phyloP scores from a whole-genome alignment of 2,329 filamentous ascomycete species.

The Fusarium tanahbumbuense region DNA sequence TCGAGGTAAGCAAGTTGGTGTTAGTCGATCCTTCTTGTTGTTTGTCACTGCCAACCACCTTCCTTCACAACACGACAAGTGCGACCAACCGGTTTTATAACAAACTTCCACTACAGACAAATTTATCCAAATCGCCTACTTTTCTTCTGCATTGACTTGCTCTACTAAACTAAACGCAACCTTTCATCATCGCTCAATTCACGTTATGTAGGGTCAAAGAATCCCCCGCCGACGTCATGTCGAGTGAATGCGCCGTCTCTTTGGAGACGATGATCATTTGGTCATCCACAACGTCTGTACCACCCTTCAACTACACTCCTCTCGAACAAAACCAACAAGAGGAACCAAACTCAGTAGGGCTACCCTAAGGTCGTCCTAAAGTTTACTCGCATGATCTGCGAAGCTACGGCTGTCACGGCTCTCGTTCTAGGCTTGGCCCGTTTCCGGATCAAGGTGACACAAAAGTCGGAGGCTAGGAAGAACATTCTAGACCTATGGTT shows the following conservation, averaged over 20 bases:
- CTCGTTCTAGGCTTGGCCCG: slow-evolving; percentile 18
- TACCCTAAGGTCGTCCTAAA: neutral
- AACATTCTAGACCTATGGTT: slow-evolving; percentile 25
- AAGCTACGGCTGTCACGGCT: slow-evolving; percentile 28
- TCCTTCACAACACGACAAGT: slow-evolving; percentile 1
- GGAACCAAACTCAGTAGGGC: neutral
- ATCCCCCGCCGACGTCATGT: slow-evolving; percentile 36
- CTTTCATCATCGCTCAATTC: slow-evolving; percentile 13
- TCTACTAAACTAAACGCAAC: slow-evolving; percentile 7
- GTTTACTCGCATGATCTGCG: slow-evolving; percentile 15
- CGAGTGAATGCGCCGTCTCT: neutral
- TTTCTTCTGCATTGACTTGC: slow-evolving; percentile 2
- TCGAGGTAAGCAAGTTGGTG: neutral
- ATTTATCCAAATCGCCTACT: slow-evolving; percentile 1
- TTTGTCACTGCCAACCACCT: slow-evolving; percentile 35
- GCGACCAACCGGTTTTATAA: slow-evolving; percentile 41
- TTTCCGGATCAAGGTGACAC: slow-evolving; percentile 19
- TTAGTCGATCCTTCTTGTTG: neutral
- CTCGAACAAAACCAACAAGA: neutral
- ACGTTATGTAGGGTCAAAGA: neutral
- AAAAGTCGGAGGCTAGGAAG: slow-evolving; percentile 20
- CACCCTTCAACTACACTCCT: neutral
- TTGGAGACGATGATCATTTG: slow-evolving; percentile 2
- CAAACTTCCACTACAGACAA: slow-evolving; percentile 28
- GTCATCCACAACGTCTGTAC: neutral